Conservation (phyloP, 2,329 filamentous ascomycete genomes). For the Fusarium guadeloupense region DNA sequence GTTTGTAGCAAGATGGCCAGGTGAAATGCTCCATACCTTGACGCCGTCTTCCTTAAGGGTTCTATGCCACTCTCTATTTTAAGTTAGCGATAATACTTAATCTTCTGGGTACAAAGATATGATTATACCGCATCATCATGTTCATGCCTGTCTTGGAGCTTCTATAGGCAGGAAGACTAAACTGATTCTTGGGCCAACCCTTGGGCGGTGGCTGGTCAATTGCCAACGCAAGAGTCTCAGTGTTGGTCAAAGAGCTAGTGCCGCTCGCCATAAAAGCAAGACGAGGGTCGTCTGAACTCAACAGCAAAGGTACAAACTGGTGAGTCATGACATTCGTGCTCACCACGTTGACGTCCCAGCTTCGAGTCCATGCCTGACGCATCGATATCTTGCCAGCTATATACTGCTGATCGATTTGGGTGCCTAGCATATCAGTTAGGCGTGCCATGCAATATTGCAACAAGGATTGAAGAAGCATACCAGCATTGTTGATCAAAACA, state of each 20-base stretch:
- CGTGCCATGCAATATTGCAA: not conserved
- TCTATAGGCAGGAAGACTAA: slow-evolving; percentile 46
- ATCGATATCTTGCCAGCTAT: slow-evolving; percentile 35
- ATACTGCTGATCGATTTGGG: slow-evolving; percentile 51
- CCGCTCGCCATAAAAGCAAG: slow-evolving; percentile 59
- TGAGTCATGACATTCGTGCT: slow-evolving; percentile 54
- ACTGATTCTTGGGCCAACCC: slow-evolving; percentile 62
- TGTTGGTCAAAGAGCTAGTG: slow-evolving; percentile 49
- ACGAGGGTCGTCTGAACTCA: slow-evolving; percentile 54
- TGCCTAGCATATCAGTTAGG: slow-evolving; percentile 43
- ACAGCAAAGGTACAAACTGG: slow-evolving; percentile 54
- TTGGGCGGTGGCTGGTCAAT: slow-evolving; percentile 39
- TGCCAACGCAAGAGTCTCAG: slow-evolving; percentile 38
- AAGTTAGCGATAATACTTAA: too few species aligned
- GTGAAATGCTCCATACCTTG: slow-evolving; percentile 58
- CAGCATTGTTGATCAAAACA: slow-evolving; percentile 65
- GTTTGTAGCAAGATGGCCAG: slow-evolving; percentile 58
- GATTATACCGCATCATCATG: slow-evolving; percentile 42
- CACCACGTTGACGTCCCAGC: slow-evolving; percentile 61
- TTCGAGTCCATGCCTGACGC: slow-evolving; percentile 54
- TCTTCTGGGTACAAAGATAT: too few species aligned
- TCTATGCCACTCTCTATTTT: slow-evolving; percentile 50
- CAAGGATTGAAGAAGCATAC: slow-evolving; percentile 38
- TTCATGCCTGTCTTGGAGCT: slow-evolving; percentile 40
- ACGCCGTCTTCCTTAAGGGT: slow-evolving; percentile 58